Conservation (phyloP, 305 asterid species). For the Rubia occidens region DNA sequence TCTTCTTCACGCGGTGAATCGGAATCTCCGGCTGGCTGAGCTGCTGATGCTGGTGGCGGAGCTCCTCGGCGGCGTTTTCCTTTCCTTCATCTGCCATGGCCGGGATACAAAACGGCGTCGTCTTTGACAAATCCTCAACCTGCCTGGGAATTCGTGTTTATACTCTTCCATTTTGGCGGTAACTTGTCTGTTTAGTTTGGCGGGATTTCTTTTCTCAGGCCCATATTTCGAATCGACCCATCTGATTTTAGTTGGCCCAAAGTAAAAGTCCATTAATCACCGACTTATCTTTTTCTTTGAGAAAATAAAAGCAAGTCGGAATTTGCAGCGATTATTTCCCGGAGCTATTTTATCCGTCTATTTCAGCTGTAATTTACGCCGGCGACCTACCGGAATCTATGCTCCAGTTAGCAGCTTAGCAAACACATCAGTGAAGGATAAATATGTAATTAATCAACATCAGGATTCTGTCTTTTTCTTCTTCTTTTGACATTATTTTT, state of each 20-base stretch:
- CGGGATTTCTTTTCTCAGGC: not conserved
- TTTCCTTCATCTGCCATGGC: conserved; percentile 40
- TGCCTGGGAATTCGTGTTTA: not conserved
- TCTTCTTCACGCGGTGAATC: conserved; percentile 55
- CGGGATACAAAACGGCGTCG: not conserved
- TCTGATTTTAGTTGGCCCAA: too few species aligned
- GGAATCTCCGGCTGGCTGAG: conserved; percentile 47
- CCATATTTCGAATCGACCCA: not conserved
- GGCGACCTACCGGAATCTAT: too few species aligned
- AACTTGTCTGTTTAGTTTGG: not conserved
- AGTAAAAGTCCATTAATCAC: not conserved
- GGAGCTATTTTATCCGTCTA: too few species aligned
- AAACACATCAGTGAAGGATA: not conserved
- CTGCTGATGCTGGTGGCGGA: conserved; percentile 17
- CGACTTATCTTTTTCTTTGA: too few species aligned
- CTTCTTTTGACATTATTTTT: not conserved
- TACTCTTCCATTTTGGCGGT: not conserved
- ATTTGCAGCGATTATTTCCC: too few species aligned
- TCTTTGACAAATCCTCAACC: not conserved
- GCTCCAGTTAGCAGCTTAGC: not conserved
- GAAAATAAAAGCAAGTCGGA: too few species aligned
- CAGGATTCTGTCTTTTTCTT: not conserved
- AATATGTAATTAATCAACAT: conserved; percentile 11
- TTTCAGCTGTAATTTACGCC: too few species aligned
- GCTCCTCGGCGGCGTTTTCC: conserved; percentile 24